phyloP scores from a whole-genome alignment of 2,329 filamentous ascomycete species.

The Aureobasidium sp. region DNA sequence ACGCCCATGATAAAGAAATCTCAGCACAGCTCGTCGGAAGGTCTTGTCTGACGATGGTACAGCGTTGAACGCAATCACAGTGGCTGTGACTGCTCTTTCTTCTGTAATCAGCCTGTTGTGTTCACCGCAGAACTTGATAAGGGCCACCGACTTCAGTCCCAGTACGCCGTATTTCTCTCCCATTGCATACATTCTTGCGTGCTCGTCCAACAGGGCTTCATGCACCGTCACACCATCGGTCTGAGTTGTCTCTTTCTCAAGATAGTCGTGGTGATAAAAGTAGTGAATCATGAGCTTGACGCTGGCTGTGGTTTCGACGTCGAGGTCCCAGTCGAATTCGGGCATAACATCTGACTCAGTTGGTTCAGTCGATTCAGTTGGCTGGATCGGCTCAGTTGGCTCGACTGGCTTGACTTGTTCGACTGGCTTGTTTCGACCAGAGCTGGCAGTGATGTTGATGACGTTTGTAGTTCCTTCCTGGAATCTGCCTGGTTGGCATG shows the following conservation, averaged over 20 bases:
- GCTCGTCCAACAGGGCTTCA: not conserved
- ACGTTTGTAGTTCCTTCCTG: not conserved
- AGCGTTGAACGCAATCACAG: not conserved
- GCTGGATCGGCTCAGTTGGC: too few relatives aligned
- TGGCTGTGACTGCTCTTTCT: not conserved
- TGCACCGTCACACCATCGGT: too few relatives aligned
- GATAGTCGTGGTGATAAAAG: not conserved
- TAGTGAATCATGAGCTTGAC: not conserved
- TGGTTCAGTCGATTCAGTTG: too few relatives aligned
- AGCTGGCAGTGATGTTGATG: not conserved
- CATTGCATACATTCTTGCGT: not conserved
- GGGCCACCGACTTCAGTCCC: not conserved
- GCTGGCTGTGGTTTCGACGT: not conserved
- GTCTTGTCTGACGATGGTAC: not conserved
- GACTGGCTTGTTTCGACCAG: not conserved
- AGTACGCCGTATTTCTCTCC: not conserved
- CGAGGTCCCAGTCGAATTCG: not conserved
- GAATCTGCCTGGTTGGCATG: slow-evolving; percentile 14
- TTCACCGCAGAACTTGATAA: not conserved
- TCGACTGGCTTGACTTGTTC: too few relatives aligned
- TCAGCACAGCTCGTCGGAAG: not conserved
- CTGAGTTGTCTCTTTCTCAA: not conserved
- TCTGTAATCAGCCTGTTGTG: not conserved
- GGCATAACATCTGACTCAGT: too few relatives aligned
- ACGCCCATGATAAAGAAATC: not conserved